Base-by-base conservation (phyloP, 441 rosid genomes). In the Daphne laureola region DNA sequence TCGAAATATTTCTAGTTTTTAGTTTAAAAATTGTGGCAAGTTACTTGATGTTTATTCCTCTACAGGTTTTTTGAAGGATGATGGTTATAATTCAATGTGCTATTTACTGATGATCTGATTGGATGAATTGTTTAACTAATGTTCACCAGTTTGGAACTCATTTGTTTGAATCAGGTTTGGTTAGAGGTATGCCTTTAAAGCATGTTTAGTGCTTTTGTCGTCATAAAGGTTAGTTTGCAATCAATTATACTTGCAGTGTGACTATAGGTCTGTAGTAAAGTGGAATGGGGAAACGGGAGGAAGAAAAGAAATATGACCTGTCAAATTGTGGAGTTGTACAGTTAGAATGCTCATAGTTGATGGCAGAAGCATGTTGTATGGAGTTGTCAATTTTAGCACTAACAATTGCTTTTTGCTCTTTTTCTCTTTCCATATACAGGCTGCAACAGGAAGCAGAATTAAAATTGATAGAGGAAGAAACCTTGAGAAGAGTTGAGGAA, bases 391-490 rank as follows among this genome's bases (percentile, higher is more conserved):
- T 18, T 18, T 18, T 18, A 18, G 23, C 23, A 18, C 23, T 31
- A 31, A 31, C 6, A 5, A 31, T 3, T 58, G 31, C 61, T 62
- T 52, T 58, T 66, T 76, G 71, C 62, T 61, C 40, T 53, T 57
- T 75, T 67, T 59, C 45, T 55, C 57, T 46, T 47, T 73, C 44
- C 62, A 46, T 54, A 68, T 57, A 43, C 90, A 90, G 97, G 95
- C 87, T 87, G 57, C 99, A 94, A 55, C 83, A 57, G 59, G 95
- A 94, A 72, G 96, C 92, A 5, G 98, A 90, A 66, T 50, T 83
- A 56, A 87, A 90, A 70, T 74, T 94, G 35, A 76, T 94, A 44
- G 92, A 87, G 75, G 99, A 94, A 74, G 97, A 94, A 72, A 94
- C 96, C 57, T 72, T 77, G 43, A 93, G 76, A 65, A 79, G 97